Evolutionary conservation across 352 stramenopile genomes (phyloP).

Genomic region (Aphanomyces euteiches): DNA sequence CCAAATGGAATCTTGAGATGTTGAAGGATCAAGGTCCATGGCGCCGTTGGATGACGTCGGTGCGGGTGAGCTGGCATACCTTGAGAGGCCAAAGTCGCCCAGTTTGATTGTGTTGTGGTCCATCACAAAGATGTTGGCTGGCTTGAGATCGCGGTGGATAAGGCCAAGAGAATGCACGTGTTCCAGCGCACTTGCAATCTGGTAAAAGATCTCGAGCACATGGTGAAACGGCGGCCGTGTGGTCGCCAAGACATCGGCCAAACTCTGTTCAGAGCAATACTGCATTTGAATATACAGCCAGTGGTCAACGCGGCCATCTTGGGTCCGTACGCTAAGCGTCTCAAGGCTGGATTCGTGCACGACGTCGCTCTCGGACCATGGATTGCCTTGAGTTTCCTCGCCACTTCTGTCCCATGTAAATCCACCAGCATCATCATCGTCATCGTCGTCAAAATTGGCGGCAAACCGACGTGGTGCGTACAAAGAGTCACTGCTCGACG

Average conservation of each 20-base stretch:
- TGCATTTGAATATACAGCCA: conserved; percentile 93
- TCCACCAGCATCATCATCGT: conserved; percentile 55
- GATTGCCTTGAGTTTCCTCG: conserved; percentile 35
- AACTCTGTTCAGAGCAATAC: conserved; percentile 81
- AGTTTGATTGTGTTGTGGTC: conserved; percentile 86
- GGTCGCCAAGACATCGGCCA: conserved; percentile 85
- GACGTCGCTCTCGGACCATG: conserved; percentile 21
- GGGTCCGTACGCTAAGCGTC: background rate
- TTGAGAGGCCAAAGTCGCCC: conserved; percentile 86
- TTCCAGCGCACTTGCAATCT: conserved; percentile 86
- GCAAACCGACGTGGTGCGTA: conserved; percentile 38
- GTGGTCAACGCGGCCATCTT: conserved; percentile 48
- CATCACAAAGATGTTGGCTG: conserved; percentile 89
- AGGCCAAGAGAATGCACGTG: conserved; percentile 87
- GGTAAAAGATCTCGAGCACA: conserved; percentile 82
- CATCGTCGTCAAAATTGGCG: conserved; percentile 51
- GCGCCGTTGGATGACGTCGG: conserved; percentile 36
- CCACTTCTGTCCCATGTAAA: conserved; percentile 76
- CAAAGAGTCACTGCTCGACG: conserved; percentile 30
- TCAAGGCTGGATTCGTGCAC: conserved; percentile 16
- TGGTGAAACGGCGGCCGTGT: conserved; percentile 39
- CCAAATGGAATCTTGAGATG: conserved; percentile 35
- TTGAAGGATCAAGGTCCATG: conserved; percentile 41
- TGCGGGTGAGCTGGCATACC: conserved; percentile 50
- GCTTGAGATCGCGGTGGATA: conserved; percentile 91